Evolutionary conservation across 495 filamentous ascomycete species (phyloP).

Genomic region (Penicillium coffeae): DNA sequence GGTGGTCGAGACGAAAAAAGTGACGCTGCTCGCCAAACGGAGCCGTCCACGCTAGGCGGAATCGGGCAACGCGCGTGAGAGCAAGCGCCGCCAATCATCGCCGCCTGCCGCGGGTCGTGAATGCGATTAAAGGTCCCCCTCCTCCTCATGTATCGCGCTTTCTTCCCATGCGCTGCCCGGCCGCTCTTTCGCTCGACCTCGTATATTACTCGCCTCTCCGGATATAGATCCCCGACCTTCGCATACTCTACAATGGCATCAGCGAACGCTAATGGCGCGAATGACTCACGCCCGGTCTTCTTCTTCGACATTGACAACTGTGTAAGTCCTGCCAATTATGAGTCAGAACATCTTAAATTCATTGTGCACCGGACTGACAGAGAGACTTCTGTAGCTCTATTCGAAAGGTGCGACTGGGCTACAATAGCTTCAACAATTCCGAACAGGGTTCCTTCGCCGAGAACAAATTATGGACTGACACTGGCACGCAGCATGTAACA

Average conservation of each 20-base stretch:
- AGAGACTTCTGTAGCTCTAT: conserved; percentile 41
- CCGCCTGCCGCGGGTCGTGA: background rate
- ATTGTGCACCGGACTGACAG: conserved; percentile 7
- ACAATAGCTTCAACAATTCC: background rate
- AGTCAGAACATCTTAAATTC: background rate
- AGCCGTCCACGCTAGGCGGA: conserved; percentile 10
- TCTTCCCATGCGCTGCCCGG: conserved; percentile 5
- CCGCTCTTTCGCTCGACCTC: conserved; percentile 7
- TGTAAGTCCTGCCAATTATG: conserved; percentile 41
- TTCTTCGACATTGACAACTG: conserved; percentile 99
- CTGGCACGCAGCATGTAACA: conserved; percentile 51
- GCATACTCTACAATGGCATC: conserved; percentile 21
- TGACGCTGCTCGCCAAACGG: background rate
- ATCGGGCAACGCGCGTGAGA: conserved; percentile 16
- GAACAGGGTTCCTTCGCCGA: background rate
- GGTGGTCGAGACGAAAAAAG: conserved; percentile 14
- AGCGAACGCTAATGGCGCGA: conserved; percentile 13
- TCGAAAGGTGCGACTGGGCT: conserved; percentile 39
- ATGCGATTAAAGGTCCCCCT: background rate
- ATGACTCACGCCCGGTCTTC: conserved; percentile 57
- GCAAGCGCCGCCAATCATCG: conserved; percentile 8
- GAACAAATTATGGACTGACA: conserved; percentile 6
- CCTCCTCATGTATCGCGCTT: conserved; percentile 17
- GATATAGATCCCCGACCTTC: background rate
- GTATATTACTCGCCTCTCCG: conserved; percentile 2